Conservation (phyloP, 2,329 filamentous ascomycete genomes). For the Anthostomella pinea region DNA sequence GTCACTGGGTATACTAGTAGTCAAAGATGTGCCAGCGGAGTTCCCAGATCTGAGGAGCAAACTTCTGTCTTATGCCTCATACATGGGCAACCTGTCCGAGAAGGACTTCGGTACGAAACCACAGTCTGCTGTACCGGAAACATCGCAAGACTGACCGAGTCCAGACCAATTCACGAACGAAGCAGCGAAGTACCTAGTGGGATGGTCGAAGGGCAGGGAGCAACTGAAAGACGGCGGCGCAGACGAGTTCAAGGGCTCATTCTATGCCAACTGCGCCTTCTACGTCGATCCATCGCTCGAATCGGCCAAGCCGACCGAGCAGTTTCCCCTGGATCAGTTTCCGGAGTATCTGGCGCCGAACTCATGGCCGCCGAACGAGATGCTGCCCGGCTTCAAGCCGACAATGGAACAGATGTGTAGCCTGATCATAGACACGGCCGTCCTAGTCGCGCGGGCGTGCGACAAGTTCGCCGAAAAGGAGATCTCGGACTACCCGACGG, state of each 20-base stretch:
- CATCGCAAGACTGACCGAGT: constrained; percentile 2
- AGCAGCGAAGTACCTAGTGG: constrained; percentile 62
- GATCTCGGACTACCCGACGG: constrained; percentile 70
- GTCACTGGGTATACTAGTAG: constrained; percentile 89
- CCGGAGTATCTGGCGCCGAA: constrained; percentile 89
- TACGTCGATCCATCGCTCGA: constrained; percentile 64
- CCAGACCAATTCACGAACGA: constrained; percentile 55
- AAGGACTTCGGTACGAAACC: constrained; percentile 62
- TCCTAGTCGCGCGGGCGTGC: constrained; percentile 84
- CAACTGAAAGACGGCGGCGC: constrained; percentile 74
- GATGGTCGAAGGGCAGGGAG: constrained; percentile 82
- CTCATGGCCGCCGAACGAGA: constrained; percentile 72
- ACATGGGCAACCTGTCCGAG: constrained; percentile 76
- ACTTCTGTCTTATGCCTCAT: constrained; percentile 82
- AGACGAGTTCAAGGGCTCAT: constrained; percentile 79
- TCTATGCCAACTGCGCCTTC: constrained; percentile 81
- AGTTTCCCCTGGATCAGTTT: constrained; percentile 62
- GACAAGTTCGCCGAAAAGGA: constrained; percentile 80
- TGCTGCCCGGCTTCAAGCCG: constrained; percentile 71
- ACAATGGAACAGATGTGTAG: constrained; percentile 74
- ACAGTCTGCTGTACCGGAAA: not conserved
- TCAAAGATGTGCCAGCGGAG: constrained; percentile 73
- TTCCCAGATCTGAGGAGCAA: constrained; percentile 71
- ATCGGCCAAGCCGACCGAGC: constrained; percentile 57
- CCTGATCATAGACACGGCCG: constrained; percentile 85